Evolutionary conservation across 2,329 filamentous ascomycete genomes (phyloP), one percentile per base, ranked within the genome.

Genomic region (Monosporascus sp.): DNA sequence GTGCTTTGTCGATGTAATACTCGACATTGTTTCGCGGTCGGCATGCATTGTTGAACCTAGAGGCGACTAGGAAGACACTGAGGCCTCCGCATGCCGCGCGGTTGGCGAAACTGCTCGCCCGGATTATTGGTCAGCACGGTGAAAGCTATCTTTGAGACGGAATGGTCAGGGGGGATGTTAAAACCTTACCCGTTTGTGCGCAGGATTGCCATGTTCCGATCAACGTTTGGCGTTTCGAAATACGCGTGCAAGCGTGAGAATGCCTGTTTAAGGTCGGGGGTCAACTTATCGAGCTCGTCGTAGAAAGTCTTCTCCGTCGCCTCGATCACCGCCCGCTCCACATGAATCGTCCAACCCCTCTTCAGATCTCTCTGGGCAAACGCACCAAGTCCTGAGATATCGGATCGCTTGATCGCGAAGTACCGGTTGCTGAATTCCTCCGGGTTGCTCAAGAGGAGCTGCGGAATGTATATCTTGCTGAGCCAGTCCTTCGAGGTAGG

Each of bases 21-120:
- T 66, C 57, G 25, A 81, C 61, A 44, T 75, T 80, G 51, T 71
- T 63, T 3, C 58, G 63, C 0, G 72, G 69, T 2, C 58, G 54
- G 60, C 82, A 85, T 0, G 80, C 75, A 60, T 85, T 82, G 61
- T 85, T 85, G 66, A 85, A 83, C 2, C 81, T 72, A 0, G 80
- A 76, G 0, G 75, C 78, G 6, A 79, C 68, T 1, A 76, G 70
- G 52, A 81, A 82, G 2, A 83, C 72, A 0, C 70, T 73, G 6
- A 64, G 58, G 3, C 58, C 57, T 1, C 53, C 51, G 1, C 35
- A 41, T 8, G 66, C 53, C 1, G 55, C 5, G 5, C 31, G 31
- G 31, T 14, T 35, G 4, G 11, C 50, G 49, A 53, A 58, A 18
- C 41, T 50, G 17, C 51, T 17, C 52, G 52, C 22, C n/a, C 27